phyloP scores from a whole-genome alignment of 768 basidiomycete genomes.

The Leccinum variicolor region DNA sequence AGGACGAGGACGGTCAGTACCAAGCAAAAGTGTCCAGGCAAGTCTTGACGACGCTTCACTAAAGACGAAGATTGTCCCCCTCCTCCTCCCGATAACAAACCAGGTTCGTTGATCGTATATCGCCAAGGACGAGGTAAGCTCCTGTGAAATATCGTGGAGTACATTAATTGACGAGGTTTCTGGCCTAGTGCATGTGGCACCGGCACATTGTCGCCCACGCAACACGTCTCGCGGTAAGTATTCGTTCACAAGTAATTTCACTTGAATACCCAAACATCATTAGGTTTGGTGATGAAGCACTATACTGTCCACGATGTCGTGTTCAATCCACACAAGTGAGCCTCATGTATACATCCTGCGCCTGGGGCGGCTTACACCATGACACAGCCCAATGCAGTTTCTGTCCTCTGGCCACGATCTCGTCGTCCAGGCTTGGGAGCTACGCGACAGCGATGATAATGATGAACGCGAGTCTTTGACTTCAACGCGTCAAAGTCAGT shows the following conservation, averaged over 20 bases:
- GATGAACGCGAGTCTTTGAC: conserved; percentile 8
- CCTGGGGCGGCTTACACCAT: conserved; percentile 3
- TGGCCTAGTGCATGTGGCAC: conserved; percentile 16
- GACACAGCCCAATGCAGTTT: conserved; percentile 36
- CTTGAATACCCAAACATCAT: background rate
- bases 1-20: conserved; percentile 21
- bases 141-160: background rate
- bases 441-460: conserved; percentile 21
- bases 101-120: conserved; percentile 46
- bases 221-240: conserved; percentile 18
- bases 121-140: conserved; percentile 27
- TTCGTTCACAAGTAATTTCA: background rate
- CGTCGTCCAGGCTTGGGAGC: conserved; percentile 41
- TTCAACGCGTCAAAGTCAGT: conserved; percentile 17
- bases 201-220: conserved; percentile 19
- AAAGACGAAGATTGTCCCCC: conserved; percentile 18
- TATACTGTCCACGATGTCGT: conserved; percentile 56
- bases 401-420: conserved; percentile 49
- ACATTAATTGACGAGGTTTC: background rate
- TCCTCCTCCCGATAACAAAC: conserved; percentile 43
- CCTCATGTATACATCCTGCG: background rate
- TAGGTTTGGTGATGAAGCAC: conserved; percentile 36
- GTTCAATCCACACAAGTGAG: conserved; percentile 49
- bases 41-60: background rate
- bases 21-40: conserved; percentile 15